phyloP scores from a whole-genome alignment of 176 grass and related monocot genomes.

The Puccinellia tenuiflora region DNA sequence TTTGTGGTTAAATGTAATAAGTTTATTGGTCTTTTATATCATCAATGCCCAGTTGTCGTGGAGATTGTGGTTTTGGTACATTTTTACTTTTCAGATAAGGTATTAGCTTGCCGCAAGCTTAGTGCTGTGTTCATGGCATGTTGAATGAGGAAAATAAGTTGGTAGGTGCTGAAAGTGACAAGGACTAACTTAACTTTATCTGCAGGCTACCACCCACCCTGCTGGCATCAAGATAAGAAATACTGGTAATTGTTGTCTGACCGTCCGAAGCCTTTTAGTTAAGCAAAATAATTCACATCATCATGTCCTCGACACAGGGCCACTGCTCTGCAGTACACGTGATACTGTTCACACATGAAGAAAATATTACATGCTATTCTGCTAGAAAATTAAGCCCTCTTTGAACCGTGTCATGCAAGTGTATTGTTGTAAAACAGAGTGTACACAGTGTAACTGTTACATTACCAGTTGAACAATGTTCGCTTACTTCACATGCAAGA shows the following conservation, averaged over 20 bases:
- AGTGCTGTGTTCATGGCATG: background rate
- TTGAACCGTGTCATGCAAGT: background rate
- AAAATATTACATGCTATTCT: background rate
- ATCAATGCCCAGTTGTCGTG: background rate
- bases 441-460: background rate
- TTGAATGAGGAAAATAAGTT: slow-evolving; percentile 8
- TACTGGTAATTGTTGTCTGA: background rate
- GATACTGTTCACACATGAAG: background rate
- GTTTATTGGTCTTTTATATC: background rate
- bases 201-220: background rate
- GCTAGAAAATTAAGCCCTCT: background rate
- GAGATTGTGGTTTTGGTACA: background rate
- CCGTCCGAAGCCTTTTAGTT: background rate
- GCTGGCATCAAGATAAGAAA: background rate
- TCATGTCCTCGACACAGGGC: background rate
- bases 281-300: background rate
- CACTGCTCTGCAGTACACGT: background rate
- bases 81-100: background rate
- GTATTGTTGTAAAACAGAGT: background rate
- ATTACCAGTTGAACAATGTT: slow-evolving; percentile 1
- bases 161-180: slow-evolving; percentile 4
- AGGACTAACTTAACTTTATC: slow-evolving; percentile 7
- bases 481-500: background rate
- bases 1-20: background rate
- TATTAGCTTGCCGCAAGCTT: background rate